Conservation (phyloP, 2,329 filamentous ascomycete species). For the Fusarium acutatum region DNA sequence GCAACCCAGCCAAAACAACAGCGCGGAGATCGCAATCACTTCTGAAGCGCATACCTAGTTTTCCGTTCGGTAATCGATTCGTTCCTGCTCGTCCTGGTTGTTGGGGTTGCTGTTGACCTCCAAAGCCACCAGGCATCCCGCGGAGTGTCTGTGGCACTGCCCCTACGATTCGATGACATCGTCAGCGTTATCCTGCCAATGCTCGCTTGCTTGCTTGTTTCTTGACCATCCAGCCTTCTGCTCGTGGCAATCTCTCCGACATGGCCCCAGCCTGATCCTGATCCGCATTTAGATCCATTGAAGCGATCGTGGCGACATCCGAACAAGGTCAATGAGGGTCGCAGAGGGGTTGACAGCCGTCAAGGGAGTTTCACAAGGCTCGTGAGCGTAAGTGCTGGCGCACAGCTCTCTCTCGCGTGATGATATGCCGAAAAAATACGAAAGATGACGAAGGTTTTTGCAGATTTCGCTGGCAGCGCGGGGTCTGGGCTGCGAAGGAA, state of each 20-base stretch:
- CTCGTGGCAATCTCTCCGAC: background rate
- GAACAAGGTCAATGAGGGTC: slow-evolving; percentile 15
- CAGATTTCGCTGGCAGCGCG: slow-evolving; percentile 38
- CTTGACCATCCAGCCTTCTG: slow-evolving; percentile 7
- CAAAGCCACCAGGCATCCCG: slow-evolving; percentile 69
- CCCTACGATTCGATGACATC: slow-evolving; percentile 50
- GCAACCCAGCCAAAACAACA: slow-evolving; percentile 7
- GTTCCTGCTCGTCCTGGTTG: slow-evolving; percentile 61
- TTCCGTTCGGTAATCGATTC: slow-evolving; percentile 70
- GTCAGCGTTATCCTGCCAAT: slow-evolving; percentile 42
- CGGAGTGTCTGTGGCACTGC: slow-evolving; percentile 69
- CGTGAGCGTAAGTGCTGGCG: slow-evolving; percentile 22
- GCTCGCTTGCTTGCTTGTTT: slow-evolving; percentile 14
- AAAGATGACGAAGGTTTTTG: slow-evolving; percentile 27
- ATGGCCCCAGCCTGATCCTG: background rate
- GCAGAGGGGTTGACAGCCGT: slow-evolving; percentile 30
- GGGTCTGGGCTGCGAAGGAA: slow-evolving; percentile 39
- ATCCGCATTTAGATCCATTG: slow-evolving; percentile 22
- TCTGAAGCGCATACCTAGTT: slow-evolving; percentile 60
- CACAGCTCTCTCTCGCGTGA: slow-evolving; percentile 8
- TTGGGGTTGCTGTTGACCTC: slow-evolving; percentile 67
- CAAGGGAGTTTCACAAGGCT: slow-evolving; percentile 18
- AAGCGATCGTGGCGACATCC: slow-evolving; percentile 23
- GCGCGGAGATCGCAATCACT: background rate
- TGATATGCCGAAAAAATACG: slow-evolving; percentile 17